Percentiles rank a stretch among this genome's conserved stretches.
phyloP scores from a whole-genome alignment of 1,284 basidiomycete species.

The Amylostereum areolatum region DNA sequence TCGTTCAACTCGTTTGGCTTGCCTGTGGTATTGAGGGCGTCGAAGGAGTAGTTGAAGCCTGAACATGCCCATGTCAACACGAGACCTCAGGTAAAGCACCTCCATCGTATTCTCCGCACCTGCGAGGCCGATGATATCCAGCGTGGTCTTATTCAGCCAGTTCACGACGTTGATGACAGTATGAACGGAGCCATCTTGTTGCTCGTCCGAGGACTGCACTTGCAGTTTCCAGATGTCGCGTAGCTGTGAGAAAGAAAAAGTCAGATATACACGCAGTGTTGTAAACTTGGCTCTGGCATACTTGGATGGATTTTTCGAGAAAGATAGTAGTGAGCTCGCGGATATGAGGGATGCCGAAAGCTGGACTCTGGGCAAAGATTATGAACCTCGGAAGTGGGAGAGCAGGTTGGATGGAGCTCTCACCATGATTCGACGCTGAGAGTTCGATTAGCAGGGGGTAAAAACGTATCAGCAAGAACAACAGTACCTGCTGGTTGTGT shows the following conservation, averaged over 20 bases:
- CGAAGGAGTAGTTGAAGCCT: slow-evolving; percentile 38
- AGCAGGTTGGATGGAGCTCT: neutral
- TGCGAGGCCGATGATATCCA: slow-evolving; percentile 46
- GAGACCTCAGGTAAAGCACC: neutral
- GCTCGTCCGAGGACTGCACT: neutral
- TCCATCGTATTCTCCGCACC: slow-evolving; percentile 19
- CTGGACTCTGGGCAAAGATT: slow-evolving; percentile 20
- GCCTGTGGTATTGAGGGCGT: slow-evolving; percentile 15
- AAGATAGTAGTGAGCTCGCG: slow-evolving; percentile 27
- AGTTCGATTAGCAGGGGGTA: neutral
- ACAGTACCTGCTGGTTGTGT: neutral
- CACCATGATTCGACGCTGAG: slow-evolving; percentile 5
- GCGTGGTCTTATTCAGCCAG: slow-evolving; percentile 37
- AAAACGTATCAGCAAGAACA: neutral
- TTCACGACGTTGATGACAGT: slow-evolving; percentile 31
- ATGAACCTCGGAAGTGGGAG: neutral
- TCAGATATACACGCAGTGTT: neutral
- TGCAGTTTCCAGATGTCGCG: slow-evolving; percentile 17
- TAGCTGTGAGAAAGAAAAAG: slow-evolving; percentile 11
- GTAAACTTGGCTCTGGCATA: neutral
- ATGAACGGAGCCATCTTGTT: slow-evolving; percentile 3
- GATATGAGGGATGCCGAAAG: slow-evolving; percentile 25
- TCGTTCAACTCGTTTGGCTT: slow-evolving; percentile 23
- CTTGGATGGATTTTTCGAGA: slow-evolving; percentile 23
- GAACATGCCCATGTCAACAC: neutral